These are phyloP conservation scores for Coemansia sp. DNA, from an alignment of 192 early-diverging fungal species.

Conservation along the genomic window DNA sequence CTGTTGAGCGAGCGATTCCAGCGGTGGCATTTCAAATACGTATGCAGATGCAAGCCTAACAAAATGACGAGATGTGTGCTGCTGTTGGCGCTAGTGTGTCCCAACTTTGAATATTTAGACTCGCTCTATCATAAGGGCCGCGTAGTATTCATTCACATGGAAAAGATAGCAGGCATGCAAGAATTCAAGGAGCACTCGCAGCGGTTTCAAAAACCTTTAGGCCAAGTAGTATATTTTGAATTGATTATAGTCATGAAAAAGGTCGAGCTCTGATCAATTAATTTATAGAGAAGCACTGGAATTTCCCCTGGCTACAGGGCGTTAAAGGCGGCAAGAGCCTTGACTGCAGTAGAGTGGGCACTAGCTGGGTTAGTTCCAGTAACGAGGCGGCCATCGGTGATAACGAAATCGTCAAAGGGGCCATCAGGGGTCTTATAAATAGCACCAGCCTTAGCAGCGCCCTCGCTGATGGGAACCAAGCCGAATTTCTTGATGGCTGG, in stretches of 20 bases:
- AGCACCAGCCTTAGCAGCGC: slow-evolving; percentile 54
- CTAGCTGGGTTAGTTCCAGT: slow-evolving; percentile 71
- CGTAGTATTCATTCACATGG: background rate
- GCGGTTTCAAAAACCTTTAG: background rate
- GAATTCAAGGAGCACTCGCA: background rate
- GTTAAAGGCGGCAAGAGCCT: slow-evolving; percentile 40
- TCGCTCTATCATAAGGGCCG: background rate
- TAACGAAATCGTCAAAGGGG: slow-evolving; percentile 50
- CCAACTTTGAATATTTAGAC: background rate
- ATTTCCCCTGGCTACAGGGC: slow-evolving; percentile 6
- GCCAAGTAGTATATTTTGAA: too few relatives aligned
- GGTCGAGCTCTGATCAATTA: too few relatives aligned
- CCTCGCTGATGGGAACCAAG: slow-evolving; percentile 46
- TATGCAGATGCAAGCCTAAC: background rate
- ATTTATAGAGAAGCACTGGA: background rate
- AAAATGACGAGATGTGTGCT: background rate
- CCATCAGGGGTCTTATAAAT: slow-evolving; percentile 55
- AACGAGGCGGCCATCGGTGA: slow-evolving; percentile 64
- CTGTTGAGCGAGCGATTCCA: background rate
- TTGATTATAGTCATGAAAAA: too few relatives aligned
- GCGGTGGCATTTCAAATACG: background rate
- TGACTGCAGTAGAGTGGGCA: slow-evolving; percentile 52
- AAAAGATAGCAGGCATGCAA: background rate
- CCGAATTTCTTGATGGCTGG: slow-evolving; percentile 34
- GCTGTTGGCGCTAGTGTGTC: background rate